Conservation (phyloP, 2,329 filamentous ascomycete species). For the Tolypocladium cylindrosporum region DNA sequence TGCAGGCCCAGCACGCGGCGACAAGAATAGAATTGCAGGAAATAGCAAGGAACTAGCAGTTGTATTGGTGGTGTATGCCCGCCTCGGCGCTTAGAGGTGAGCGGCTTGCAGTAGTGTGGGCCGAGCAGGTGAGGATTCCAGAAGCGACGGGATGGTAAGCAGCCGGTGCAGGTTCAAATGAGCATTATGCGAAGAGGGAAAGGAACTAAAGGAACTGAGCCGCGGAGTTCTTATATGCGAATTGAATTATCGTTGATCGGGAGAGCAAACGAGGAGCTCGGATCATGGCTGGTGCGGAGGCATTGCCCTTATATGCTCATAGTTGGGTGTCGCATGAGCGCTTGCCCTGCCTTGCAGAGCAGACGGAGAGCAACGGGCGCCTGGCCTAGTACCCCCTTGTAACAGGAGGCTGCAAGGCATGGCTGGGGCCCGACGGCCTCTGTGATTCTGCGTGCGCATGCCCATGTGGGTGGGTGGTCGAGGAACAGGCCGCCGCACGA, state of each 20-base stretch:
- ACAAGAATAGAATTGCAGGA: conserved; percentile 9
- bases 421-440: not conserved
- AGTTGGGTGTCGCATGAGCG: not conserved
- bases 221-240: not conserved
- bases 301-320: not conserved
- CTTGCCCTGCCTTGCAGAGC: not conserved
- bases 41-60: conserved; percentile 1
- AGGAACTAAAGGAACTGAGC: not conserved
- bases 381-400: not conserved
- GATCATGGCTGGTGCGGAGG: not conserved
- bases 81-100: conserved; percentile 13
- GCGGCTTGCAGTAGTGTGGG: conserved; percentile 9
- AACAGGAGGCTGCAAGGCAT: not conserved
- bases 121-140: not conserved
- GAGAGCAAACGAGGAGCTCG: not conserved
- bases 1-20: not conserved
- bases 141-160: not conserved
- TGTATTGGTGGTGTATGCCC: conserved; percentile 9
- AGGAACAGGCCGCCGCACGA: not conserved
- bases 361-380: not conserved
- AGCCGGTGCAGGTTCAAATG: not conserved
- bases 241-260: not conserved
- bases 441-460: not conserved
- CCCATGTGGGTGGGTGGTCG: not conserved
- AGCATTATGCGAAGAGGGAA: not conserved